Percentiles rank a stretch among this genome's conserved stretches.
phyloP scores from a whole-genome alignment of 2,329 filamentous ascomycete species.

The Cercospora sesami region DNA sequence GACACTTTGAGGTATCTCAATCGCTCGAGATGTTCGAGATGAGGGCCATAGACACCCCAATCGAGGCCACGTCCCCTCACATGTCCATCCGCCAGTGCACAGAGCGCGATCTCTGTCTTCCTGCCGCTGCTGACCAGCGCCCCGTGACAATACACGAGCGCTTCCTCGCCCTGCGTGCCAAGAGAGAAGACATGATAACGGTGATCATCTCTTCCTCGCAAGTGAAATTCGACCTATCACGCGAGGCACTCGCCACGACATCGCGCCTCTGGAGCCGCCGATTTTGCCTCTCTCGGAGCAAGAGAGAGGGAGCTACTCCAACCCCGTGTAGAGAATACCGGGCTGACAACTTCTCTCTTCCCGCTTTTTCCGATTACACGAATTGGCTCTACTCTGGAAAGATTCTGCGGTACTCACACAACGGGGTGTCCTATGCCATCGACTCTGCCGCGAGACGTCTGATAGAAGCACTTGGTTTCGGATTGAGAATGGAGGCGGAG shows the following conservation, averaged over 20 bases:
- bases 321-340: neutral
- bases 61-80: neutral
- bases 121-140: neutral
- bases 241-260: neutral
- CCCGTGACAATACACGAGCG: neutral
- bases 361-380: neutral
- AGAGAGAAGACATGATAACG: neutral
- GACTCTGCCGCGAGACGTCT: neutral
- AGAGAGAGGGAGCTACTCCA: neutral
- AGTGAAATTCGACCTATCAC: neutral
- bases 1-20: neutral
- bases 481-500: neutral
- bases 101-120: neutral
- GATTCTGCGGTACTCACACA: neutral
- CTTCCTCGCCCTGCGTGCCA: neutral
- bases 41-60: neutral
- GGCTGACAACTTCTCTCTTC: neutral
- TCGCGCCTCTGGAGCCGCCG: neutral
- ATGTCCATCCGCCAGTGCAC: neutral
- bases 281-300: neutral
- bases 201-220: neutral
- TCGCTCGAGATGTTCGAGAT: neutral
- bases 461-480: neutral
- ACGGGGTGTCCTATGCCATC: neutral
- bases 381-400: conserved; percentile 1